Conservation (phyloP, 2,329 filamentous ascomycete genomes). For the Tricladium varicosporioides region DNA sequence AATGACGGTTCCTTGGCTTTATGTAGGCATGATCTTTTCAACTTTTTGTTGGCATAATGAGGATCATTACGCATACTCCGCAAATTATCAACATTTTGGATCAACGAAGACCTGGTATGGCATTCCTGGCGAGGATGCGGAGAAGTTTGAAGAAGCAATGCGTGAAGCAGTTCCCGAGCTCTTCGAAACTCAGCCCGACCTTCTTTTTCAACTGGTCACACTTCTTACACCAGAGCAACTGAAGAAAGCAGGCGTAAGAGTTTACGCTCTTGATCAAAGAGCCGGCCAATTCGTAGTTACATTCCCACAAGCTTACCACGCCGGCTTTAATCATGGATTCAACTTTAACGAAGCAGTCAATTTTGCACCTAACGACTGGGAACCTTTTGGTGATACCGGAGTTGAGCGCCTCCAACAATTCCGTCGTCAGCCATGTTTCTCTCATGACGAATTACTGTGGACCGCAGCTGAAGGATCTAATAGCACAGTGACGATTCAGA, state of each 20-base stretch:
- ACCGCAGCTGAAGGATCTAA: constrained; percentile 80
- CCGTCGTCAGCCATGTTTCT: constrained; percentile 91
- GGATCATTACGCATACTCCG: constrained; percentile 95
- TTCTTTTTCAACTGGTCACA: constrained; percentile 96
- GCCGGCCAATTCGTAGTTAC: constrained; percentile 96
- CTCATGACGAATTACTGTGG: constrained; percentile 90
- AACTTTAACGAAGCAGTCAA: constrained; percentile 99
- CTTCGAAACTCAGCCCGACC: constrained; percentile 94
- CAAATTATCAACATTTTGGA: constrained; percentile 97
- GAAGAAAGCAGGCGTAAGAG: constrained; percentile 86
- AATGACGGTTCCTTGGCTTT: constrained; percentile 99
- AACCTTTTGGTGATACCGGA: constrained; percentile 82
- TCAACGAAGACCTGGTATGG: constrained; percentile 99
- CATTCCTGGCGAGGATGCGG: constrained; percentile 88
- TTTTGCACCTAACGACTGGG: constrained; percentile 94
- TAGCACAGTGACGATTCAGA: constrained; percentile 69
- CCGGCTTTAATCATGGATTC: constrained; percentile 97
- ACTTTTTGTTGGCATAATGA: constrained; percentile 99
- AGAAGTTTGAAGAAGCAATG: constrained; percentile 96
- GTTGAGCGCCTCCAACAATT: constrained; percentile 86
- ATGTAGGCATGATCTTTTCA: constrained; percentile 99
- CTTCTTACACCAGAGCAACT: constrained; percentile 90
- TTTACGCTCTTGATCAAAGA: constrained; percentile 93
- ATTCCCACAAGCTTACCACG: constrained; percentile 95
- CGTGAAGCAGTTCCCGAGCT: constrained; percentile 90